phyloP scores from a whole-genome alignment of 192 early-diverging fungal genomes.

The Coemansia sp. region DNA sequence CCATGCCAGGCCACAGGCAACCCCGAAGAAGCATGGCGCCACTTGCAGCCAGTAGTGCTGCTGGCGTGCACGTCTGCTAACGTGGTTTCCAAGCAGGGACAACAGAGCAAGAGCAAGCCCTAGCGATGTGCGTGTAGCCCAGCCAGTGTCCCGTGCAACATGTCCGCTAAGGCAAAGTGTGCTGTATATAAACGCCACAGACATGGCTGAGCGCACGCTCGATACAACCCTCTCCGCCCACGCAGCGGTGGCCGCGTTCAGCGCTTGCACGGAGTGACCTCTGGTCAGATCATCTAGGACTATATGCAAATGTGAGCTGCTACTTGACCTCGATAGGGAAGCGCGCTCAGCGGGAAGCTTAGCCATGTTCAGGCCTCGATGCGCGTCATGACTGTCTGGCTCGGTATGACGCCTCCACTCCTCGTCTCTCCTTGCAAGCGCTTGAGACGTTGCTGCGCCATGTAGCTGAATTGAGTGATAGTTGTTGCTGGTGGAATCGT shows the following conservation, averaged over 20 bases:
- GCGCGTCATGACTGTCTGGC: background rate
- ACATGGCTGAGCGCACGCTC: slow-evolving; percentile 20
- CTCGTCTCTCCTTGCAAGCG: background rate
- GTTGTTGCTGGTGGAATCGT: background rate
- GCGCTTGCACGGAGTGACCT: background rate
- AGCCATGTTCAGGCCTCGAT: background rate
- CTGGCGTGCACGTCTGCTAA: background rate
- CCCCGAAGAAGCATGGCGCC: slow-evolving; percentile 67
- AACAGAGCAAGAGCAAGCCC: background rate
- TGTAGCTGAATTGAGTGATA: background rate
- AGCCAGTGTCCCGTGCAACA: background rate
- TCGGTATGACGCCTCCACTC: background rate
- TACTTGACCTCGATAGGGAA: background rate
- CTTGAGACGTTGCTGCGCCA: background rate
- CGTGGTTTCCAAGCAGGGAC: slow-evolving; percentile 24
- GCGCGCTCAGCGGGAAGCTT: background rate
- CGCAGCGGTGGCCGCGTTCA: background rate
- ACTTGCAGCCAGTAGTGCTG: slow-evolving; percentile 26
- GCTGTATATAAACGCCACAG: slow-evolving; percentile 26
- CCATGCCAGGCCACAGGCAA: slow-evolving; percentile 81
- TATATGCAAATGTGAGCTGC: background rate
- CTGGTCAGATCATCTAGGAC: background rate
- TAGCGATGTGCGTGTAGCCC: background rate
- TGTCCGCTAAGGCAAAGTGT: slow-evolving; percentile 7
- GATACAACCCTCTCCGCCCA: slow-evolving; percentile 33